Conservation (phyloP, 169 alveolate genomes). For the Plasmodium blacklocki region DNA sequence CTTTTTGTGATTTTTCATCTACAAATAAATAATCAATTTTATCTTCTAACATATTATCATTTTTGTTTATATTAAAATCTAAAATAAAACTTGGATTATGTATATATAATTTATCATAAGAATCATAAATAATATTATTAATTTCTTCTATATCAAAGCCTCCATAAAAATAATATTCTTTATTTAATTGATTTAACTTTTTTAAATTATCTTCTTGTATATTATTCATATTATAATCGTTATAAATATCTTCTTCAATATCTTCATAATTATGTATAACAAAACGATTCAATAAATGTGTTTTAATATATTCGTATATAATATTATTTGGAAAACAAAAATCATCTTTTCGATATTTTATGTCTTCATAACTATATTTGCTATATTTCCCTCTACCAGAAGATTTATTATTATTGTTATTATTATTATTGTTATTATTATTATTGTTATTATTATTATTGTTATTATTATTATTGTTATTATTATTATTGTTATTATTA, state of each 20-base stretch:
- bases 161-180: slow-evolving; percentile 49
- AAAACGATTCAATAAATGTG: slow-evolving; percentile 26
- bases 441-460: neutral
- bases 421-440: too few species aligned
- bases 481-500: too few species aligned
- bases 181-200: slow-evolving; percentile 21
- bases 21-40: slow-evolving; percentile 7
- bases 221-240: neutral
- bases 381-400: too few species aligned
- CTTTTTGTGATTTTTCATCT: slow-evolving; percentile 4
- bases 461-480: too few species aligned
- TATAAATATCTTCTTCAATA: slow-evolving; percentile 5
- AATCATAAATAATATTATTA: slow-evolving; percentile 3
- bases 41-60: neutral
- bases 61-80: slow-evolving; percentile 7
- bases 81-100: slow-evolving; percentile 7
- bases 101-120: slow-evolving; percentile 25
- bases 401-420: too few species aligned
- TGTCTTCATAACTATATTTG: too few species aligned
- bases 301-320: slow-evolving; percentile 17
- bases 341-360: neutral
- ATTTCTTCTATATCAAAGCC: slow-evolving; percentile 59
- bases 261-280: slow-evolving; percentile 37
- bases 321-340: slow-evolving; percentile 23
- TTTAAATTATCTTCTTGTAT: neutral